Percentiles rank a stretch among this genome's conserved stretches.
These are phyloP conservation scores for Leptographium flavum DNA, from an alignment of 2,329 filamentous ascomycete genomes.

Conservation along the genomic window DNA sequence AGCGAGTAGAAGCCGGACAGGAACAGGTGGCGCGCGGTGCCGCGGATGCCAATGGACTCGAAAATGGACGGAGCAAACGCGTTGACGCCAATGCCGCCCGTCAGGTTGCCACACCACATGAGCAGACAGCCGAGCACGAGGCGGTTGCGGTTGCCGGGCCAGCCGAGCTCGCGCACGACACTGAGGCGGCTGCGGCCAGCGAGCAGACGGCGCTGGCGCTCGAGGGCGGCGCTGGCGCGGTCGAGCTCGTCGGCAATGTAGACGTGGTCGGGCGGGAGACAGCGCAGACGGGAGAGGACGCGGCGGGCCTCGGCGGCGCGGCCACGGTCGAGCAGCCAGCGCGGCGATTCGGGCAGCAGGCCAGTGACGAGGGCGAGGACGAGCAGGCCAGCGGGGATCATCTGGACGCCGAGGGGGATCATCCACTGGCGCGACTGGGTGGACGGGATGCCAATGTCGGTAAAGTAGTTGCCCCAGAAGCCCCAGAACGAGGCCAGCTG, in stretches of 20 bases:
- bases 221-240: constrained; percentile 39
- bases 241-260: constrained; percentile 31
- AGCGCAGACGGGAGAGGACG: constrained; percentile 26
- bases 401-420: constrained; percentile 27
- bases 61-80: constrained; percentile 51
- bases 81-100: constrained; percentile 48
- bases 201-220: constrained; percentile 58
- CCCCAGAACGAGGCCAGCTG: constrained; percentile 34
- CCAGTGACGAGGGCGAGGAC: constrained; percentile 14
- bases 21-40: constrained; percentile 35
- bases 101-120: constrained; percentile 30
- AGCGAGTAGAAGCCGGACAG: constrained; percentile 40
- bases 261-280: constrained; percentile 35
- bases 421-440: constrained; percentile 21
- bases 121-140: constrained; percentile 44
- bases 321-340: constrained; percentile 21
- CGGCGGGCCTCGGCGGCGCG: constrained; percentile 23
- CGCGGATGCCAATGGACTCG: constrained; percentile 38
- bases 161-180: constrained; percentile 26
- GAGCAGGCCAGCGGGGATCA: constrained; percentile 20
- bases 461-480: constrained; percentile 19
- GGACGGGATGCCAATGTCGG: constrained; percentile 7
- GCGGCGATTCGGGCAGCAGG: constrained; percentile 25
- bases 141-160: constrained; percentile 8
- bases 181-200: constrained; percentile 21